phyloP scores from a whole-genome alignment of 169 alveolate species.

The Plasmodium sp. region DNA sequence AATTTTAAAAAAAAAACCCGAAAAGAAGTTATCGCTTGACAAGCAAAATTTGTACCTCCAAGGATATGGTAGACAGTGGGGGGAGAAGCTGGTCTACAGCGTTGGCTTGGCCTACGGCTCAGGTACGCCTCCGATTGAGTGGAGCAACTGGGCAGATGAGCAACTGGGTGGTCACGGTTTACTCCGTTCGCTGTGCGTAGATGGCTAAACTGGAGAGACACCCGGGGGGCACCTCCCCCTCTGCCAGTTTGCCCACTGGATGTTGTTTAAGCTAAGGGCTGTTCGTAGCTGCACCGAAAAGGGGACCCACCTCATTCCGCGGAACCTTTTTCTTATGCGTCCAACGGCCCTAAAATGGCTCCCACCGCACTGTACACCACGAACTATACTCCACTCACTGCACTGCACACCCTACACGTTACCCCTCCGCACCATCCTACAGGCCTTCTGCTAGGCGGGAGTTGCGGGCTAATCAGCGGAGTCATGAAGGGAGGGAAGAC shows the following conservation, averaged over 20 bases:
- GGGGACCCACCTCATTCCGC: background rate
- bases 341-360: background rate
- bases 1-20: constrained; percentile 78
- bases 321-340: background rate
- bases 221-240: background rate
- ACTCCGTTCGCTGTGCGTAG: background rate
- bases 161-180: background rate
- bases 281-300: background rate
- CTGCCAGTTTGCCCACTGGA: background rate
- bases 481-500: constrained; percentile 90
- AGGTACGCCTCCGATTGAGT: constrained; percentile 75
- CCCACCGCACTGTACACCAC: background rate
- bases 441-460: constrained; percentile 89
- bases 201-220: no score
- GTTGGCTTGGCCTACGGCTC: constrained; percentile 91
- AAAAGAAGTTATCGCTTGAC: constrained; percentile 65
- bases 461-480: constrained; percentile 88
- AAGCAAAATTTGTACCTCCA: constrained; percentile 82
- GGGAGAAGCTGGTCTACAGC: constrained; percentile 88
- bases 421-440: background rate
- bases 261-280: background rate
- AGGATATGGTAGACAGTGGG: constrained; percentile 91
- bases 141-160: background rate
- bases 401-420: background rate
- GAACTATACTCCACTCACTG: background rate